phyloP scores from a whole-genome alignment of 2,329 filamentous ascomycete genomes.

The Arthrobotrys pseudoclavata region DNA sequence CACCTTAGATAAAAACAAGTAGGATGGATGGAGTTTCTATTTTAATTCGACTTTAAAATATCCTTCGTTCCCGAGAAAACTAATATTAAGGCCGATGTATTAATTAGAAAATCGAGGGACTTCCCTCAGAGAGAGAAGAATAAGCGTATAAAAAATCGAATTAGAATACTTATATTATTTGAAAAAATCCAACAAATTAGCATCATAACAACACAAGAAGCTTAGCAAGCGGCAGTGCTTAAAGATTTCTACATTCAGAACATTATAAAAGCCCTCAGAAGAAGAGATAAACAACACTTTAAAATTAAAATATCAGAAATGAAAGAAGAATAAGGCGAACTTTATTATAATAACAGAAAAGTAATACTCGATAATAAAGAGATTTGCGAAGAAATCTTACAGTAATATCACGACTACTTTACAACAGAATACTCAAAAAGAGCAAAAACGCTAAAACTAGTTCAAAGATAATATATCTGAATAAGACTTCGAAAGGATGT shows the following conservation, averaged over 20 bases:
- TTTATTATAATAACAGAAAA: conserved; percentile 8
- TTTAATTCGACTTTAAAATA: conserved; percentile 16
- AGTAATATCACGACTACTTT: conserved; percentile 13
- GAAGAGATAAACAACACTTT: conserved; percentile 4
- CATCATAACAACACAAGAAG: conserved; percentile 10
- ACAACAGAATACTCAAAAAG: not conserved
- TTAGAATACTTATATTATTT: conserved; percentile 8
- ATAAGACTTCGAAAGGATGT: not conserved
- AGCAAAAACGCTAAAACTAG: conserved; percentile 13
- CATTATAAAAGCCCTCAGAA: conserved; percentile 16
- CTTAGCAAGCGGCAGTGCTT: not conserved
- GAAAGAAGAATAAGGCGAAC: not conserved
- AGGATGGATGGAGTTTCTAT: conserved; percentile 4
- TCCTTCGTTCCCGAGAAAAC: not conserved
- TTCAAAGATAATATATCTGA: conserved; percentile 15
- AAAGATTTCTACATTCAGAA: conserved; percentile 10
- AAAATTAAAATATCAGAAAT: conserved; percentile 15
- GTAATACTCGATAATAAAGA: conserved; percentile 20
- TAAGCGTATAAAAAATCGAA: conserved; percentile 10
- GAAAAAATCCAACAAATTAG: conserved; percentile 9
- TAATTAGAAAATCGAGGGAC: not conserved
- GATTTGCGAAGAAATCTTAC: conserved; percentile 24
- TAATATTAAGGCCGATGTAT: conserved; percentile 2
- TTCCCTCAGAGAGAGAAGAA: not conserved
- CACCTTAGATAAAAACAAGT: conserved; percentile 6